Conservation (phyloP, 805 yeast genomes). For the Torulaspora quercuum region DNA sequence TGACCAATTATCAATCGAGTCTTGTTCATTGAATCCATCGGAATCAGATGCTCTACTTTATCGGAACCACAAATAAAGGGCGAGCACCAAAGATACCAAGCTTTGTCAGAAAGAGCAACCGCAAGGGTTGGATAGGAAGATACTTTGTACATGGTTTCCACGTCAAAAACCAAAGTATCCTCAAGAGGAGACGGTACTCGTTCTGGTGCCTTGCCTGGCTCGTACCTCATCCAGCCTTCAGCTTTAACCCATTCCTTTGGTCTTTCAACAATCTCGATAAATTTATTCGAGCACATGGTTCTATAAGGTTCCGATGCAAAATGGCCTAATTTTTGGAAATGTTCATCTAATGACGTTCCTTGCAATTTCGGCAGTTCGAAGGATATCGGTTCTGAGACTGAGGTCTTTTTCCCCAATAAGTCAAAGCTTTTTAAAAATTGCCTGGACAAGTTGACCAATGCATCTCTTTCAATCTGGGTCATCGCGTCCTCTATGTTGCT, state of each 20-base stretch:
- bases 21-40: constrained; percentile 52
- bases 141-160: constrained; percentile 76
- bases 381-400: constrained; percentile 53
- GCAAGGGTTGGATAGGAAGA: constrained; percentile 78
- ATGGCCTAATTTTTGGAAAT: constrained; percentile 69
- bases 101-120: constrained; percentile 66
- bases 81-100: constrained; percentile 95
- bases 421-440: constrained; percentile 57
- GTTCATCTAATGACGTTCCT: constrained; percentile 76
- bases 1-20: constrained; percentile 78
- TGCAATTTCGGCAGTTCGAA: constrained; percentile 66
- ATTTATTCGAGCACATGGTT: constrained; percentile 44
- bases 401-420: constrained; percentile 72
- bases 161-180: constrained; percentile 76
- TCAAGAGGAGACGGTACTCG: constrained; percentile 69
- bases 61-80: constrained; percentile 61
- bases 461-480: constrained; percentile 27
- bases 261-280: constrained; percentile 39
- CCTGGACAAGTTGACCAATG: constrained; percentile 52
- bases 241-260: constrained; percentile 55
- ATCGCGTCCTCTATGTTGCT: constrained; percentile 26
- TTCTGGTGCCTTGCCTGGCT: constrained; percentile 48
- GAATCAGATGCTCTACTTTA: constrained; percentile 63
- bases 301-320: constrained; percentile 59
- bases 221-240: constrained; percentile 84